These are phyloP conservation scores for Pleurotus giganteus DNA, from an alignment of 768 basidiomycete genomes.

Conservation along the genomic window DNA sequence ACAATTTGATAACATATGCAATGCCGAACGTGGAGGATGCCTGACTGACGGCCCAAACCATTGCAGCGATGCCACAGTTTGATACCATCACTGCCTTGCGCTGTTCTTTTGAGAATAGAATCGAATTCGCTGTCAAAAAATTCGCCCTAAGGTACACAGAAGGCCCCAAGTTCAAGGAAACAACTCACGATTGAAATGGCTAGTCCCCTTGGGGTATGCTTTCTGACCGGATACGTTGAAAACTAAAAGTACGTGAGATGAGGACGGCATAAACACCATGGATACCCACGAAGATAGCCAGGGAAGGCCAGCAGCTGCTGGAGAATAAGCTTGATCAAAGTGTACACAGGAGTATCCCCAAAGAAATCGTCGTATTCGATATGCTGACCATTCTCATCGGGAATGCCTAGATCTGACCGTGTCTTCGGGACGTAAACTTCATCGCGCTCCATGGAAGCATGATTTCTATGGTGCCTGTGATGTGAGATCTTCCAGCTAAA, in stretches of 20 bases:
- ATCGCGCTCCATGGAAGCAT: constrained; percentile 53
- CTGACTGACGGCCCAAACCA: constrained; percentile 38
- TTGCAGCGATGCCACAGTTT: constrained; percentile 51
- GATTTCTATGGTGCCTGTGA: constrained; percentile 49
- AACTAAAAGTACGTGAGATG: constrained; percentile 32
- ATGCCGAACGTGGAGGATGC: constrained; percentile 36
- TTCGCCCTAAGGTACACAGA: background rate
- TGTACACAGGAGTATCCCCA: constrained; percentile 62
- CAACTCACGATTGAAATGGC: constrained; percentile 60
- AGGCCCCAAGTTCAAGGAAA: background rate
- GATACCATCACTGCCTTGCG: constrained; percentile 52
- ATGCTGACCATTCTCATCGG: constrained; percentile 32
- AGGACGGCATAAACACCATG: background rate
- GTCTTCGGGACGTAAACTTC: constrained; percentile 65
- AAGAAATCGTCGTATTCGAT: constrained; percentile 54
- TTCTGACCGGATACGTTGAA: constrained; percentile 64
- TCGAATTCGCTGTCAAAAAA: constrained; percentile 43
- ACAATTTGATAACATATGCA: constrained; percentile 43
- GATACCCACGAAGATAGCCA: constrained; percentile 52
- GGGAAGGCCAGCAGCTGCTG: constrained; percentile 61
- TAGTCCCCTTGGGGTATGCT: constrained; percentile 59
- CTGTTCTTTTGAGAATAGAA: constrained; percentile 54
- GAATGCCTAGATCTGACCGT: constrained; percentile 50
- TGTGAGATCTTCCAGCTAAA: constrained; percentile 57
- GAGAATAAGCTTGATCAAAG: constrained; percentile 50